Evolutionary conservation across 176 grass and related monocot genomes (phyloP), one percentile per base, ranked within the genome.

Genomic region (Aegilops sharonensis): DNA sequence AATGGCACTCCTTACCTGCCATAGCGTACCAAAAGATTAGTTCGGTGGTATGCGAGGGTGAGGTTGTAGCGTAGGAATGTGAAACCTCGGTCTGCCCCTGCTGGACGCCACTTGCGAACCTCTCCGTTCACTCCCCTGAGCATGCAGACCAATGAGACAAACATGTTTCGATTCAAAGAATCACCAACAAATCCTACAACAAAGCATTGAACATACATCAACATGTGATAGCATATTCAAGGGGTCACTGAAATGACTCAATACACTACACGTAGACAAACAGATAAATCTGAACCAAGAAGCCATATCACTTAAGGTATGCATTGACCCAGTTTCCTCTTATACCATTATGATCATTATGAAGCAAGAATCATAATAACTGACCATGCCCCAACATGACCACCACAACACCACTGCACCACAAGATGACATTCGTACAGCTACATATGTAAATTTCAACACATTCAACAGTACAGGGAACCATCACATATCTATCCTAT

Each of bases 121-220:
- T 91, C 90, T 17, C 79, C 76, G 59, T 80, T 91, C 11, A 50
- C 92, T 81, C 81, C 86, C 78, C 79, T 92, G 56, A 98, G 94
- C 92, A 98, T 98, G 82, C 94, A 98, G 36, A 98, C 76, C 71
- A 98, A 88, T 8, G 94, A 95, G 5, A 68, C 84, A 84, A 92
- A 98, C 97, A 98, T 98, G 69, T 98, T 98, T 36, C 97, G 88
- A 34, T 96, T 98, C 86, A 98, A 87, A 0, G 97, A 98, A 92
- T 98, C 97, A 1, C 97, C 97, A 27, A 95, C 94, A 85, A 98
- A 95, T 77, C 97, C 97, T 98, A 78, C 68, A 80, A 67, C 0
- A 87, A 81, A 63, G 37, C 50, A 72, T 56, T 6, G 35, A 48
- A 75, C 4, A 57, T 62, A 31, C 24, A n/a, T 78, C 52, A 72